Evolutionary conservation across 257 asterid genomes (phyloP).

Genomic region (Lithospermum erythrorhizon): DNA sequence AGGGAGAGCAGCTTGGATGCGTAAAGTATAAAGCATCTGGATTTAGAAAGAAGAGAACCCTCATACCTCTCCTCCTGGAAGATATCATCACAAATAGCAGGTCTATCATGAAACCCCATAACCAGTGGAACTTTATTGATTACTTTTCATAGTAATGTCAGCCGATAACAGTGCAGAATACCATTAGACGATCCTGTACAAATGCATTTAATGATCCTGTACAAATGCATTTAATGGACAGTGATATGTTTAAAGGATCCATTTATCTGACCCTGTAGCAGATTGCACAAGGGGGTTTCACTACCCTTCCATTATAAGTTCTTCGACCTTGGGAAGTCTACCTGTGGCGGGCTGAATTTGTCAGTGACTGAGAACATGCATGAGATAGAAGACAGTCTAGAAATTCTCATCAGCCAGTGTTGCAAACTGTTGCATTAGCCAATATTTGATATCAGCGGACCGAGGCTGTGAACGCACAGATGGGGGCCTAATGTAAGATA

Average conservation of each 20-base stretch:
- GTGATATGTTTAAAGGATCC: slow-evolving; percentile 35
- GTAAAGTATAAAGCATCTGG: slow-evolving; percentile 16
- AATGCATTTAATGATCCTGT: no score
- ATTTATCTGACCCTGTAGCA: slow-evolving; percentile 39
- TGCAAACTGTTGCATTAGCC: slow-evolving; percentile 43
- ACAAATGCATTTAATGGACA: slow-evolving; percentile 39
- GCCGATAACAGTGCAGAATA: slow-evolving; percentile 38
- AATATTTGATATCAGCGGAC: slow-evolving; percentile 34
- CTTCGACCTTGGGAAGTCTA: slow-evolving; percentile 34
- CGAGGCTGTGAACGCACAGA: slow-evolving; percentile 44
- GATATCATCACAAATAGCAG: slow-evolving; percentile 51
- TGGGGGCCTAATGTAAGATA: slow-evolving; percentile 46
- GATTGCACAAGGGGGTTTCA: slow-evolving; percentile 20
- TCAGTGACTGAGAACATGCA: slow-evolving; percentile 46
- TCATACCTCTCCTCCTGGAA: slow-evolving; percentile 54
- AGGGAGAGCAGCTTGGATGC: neutral
- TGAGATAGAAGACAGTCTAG: slow-evolving; percentile 28
- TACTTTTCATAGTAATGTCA: slow-evolving; percentile 32
- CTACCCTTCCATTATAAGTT: slow-evolving; percentile 41
- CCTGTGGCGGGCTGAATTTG: slow-evolving; percentile 40
- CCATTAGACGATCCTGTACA: slow-evolving; percentile 37
- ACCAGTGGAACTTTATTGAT: slow-evolving; percentile 31
- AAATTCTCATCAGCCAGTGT: slow-evolving; percentile 28
- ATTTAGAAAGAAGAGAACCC: slow-evolving; percentile 52
- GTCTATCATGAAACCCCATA: slow-evolving; percentile 34